Conservation (phyloP, 441 rosid genomes). For the Brassica balearica region DNA sequence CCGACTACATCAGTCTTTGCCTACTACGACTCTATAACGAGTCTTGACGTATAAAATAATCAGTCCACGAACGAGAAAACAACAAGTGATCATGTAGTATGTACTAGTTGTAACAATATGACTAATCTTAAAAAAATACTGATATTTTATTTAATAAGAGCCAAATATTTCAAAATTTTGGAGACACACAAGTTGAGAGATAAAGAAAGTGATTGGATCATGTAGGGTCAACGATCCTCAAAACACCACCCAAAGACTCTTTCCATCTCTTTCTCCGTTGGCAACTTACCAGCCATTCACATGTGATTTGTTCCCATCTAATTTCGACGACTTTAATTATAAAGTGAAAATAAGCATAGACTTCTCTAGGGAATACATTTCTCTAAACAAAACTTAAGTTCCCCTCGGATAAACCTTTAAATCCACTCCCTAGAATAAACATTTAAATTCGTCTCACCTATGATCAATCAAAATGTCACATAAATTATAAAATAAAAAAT, state of each 20-base stretch:
- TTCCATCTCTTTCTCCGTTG: constrained; percentile 2
- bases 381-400: too few relatives aligned
- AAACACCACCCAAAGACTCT: constrained; percentile 7
- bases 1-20: neutral
- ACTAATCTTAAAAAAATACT: too few relatives aligned
- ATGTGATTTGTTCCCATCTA: constrained; percentile 19
- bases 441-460: too few relatives aligned
- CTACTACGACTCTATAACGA: neutral
- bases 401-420: too few relatives aligned
- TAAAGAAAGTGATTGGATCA: constrained; percentile 36
- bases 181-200: neutral
- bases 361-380: neutral
- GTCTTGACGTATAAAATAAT: neutral
- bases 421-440: too few relatives aligned
- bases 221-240: constrained; percentile 40
- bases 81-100: neutral
- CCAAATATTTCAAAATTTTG: neutral
- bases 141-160: neutral
- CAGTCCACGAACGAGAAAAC: neutral
- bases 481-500: too few relatives aligned
- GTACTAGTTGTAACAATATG: too few relatives aligned
- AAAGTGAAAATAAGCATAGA: neutral
- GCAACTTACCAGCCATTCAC: constrained; percentile 31
- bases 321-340: neutral
- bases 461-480: too few relatives aligned